These are phyloP conservation scores for Oxyria digyna DNA, from an alignment of 148 eudicot species.

Conservation along the genomic window DNA sequence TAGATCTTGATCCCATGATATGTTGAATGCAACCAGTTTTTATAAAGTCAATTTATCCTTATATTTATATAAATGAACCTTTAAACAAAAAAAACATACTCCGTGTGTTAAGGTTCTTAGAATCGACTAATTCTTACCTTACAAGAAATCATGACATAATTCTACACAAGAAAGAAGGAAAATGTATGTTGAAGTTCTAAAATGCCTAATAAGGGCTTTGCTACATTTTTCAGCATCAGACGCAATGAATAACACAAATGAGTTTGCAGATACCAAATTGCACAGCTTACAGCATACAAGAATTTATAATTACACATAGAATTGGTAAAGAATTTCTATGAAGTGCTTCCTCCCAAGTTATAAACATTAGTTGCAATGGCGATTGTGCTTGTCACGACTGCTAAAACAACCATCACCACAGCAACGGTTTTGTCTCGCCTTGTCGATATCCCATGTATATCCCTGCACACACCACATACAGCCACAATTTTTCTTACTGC, in stretches of 20 bases:
- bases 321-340: constrained; percentile 3
- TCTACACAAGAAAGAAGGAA: not conserved
- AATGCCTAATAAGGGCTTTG: not conserved
- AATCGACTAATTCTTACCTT: too few species aligned
- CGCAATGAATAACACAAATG: not conserved
- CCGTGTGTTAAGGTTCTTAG: too few species aligned
- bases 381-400: constrained; percentile 53
- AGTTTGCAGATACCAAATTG: not conserved
- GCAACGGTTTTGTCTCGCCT: constrained; percentile 53
- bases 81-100: too few species aligned
- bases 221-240: not conserved
- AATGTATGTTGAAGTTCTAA: not conserved
- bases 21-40: too few species aligned
- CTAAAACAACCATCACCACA: constrained; percentile 43
- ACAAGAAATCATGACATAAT: too few species aligned
- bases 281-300: not conserved
- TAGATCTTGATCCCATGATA: too few species aligned
- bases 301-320: not conserved
- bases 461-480: constrained; percentile 47
- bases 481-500: too few species aligned
- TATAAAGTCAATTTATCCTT: too few species aligned
- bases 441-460: constrained; percentile 66
- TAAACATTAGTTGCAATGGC: constrained; percentile 66
- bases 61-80: too few species aligned
- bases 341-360: constrained; percentile 17